phyloP scores from a whole-genome alignment of 2,329 filamentous ascomycete genomes.

The Diplocarpon rosae region DNA sequence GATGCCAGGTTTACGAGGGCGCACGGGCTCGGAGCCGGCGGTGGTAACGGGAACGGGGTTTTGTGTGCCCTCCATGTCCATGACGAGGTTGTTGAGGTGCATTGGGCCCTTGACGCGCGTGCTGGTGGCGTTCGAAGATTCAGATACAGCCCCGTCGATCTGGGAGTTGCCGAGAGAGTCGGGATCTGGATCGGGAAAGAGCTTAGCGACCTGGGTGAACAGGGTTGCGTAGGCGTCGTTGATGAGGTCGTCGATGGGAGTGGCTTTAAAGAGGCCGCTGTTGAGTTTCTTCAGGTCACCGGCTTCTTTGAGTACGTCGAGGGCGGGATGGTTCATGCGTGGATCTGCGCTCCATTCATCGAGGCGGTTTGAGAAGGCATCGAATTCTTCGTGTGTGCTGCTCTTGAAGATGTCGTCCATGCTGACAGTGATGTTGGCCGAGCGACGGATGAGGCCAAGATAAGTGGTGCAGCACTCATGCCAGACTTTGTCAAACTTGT shows the following conservation, averaged over 20 bases:
- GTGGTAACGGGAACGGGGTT: constrained; percentile 18
- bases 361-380: constrained; percentile 44
- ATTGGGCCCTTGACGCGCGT: constrained; percentile 20
- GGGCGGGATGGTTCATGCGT: constrained; percentile 34
- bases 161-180: constrained; percentile 34
- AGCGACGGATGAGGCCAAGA: constrained; percentile 41
- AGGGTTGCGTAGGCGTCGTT: constrained; percentile 77
- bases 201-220: constrained; percentile 55
- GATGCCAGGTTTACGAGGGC: constrained; percentile 23
- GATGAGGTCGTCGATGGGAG: constrained; percentile 84
- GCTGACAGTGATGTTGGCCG: constrained; percentile 45
- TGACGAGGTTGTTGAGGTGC: constrained; percentile 26
- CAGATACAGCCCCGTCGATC: constrained; percentile 34
- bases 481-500: constrained; percentile 21
- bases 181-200: constrained; percentile 33
- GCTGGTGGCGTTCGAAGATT: constrained; percentile 15
- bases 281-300: constrained; percentile 72
- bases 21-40: constrained; percentile 17
- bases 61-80: constrained; percentile 24
- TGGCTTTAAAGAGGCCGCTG: constrained; percentile 67
- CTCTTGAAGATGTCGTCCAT: constrained; percentile 57
- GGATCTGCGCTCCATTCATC: constrained; percentile 46
- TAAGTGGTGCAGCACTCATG: constrained; percentile 23
- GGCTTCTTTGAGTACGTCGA: constrained; percentile 55
- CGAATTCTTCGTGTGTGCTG: constrained; percentile 55